Evolutionary conservation across 768 basidiomycete genomes (phyloP).

Genomic region (Phlegmacium glaucopus): DNA sequence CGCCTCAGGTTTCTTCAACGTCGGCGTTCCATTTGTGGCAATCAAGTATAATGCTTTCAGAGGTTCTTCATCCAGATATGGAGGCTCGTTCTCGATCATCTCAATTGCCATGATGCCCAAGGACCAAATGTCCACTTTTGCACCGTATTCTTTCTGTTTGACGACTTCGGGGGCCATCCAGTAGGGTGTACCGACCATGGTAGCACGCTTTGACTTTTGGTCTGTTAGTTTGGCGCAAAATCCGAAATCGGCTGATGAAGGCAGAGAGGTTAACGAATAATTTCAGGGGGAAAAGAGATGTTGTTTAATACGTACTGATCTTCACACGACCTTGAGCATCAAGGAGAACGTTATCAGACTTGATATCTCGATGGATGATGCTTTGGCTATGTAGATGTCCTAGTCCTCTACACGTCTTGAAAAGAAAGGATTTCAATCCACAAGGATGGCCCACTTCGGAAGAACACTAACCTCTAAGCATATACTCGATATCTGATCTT

Average conservation of each 20-base stretch:
- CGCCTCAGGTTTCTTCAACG: slow-evolving; percentile 92
- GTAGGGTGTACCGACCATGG: slow-evolving; percentile 98
- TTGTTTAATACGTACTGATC: slow-evolving; percentile 69
- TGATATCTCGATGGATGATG: slow-evolving; percentile 97
- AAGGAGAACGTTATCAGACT: slow-evolving; percentile 92
- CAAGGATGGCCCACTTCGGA: neutral
- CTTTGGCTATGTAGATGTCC: slow-evolving; percentile 90
- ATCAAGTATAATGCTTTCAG: slow-evolving; percentile 93
- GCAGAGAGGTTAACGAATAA: slow-evolving; percentile 2
- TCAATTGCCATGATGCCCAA: slow-evolving; percentile 98
- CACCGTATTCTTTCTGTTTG: slow-evolving; percentile 95
- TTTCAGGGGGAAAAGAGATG: neutral
- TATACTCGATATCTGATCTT: slow-evolving; percentile 93
- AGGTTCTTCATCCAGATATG: slow-evolving; percentile 94
- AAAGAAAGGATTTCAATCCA: neutral
- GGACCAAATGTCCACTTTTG: slow-evolving; percentile 96
- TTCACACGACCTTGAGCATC: slow-evolving; percentile 93
- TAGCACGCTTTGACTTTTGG: slow-evolving; percentile 94
- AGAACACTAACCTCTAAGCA: slow-evolving; percentile 71
- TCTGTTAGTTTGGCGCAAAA: slow-evolving; percentile 96
- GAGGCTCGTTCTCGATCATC: slow-evolving; percentile 98
- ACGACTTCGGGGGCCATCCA: slow-evolving; percentile 99
- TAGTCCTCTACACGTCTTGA: slow-evolving; percentile 91
- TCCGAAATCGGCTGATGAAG: slow-evolving; percentile 80
- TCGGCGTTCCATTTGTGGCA: slow-evolving; percentile 98